Base-by-base conservation (phyloP, 768 basidiomycete species). In the Cubamyces lactineus region DNA sequence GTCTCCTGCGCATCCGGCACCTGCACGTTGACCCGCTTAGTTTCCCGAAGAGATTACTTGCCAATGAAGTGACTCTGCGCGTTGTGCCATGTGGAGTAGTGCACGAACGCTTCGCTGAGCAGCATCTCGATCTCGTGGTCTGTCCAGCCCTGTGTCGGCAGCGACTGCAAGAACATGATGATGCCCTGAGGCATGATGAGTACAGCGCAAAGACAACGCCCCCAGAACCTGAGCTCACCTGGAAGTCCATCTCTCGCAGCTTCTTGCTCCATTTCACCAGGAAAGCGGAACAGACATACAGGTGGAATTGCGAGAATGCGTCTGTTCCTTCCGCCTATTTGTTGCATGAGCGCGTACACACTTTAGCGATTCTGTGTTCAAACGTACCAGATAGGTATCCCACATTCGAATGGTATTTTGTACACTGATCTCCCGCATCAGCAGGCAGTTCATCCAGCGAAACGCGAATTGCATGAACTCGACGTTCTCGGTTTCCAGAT, bases 391-490 rank as follows among this genome's bases (percentile, higher is more conserved):
- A 75, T 99, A 99, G 13, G 97, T 98, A 73, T 99, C 97, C 97
- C 97, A 99, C 96, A 98, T 98, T 57, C 97, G 84, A 52, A 98
- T 92, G 17, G 96, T 98, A 73, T 98, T 96, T 69, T 89, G 86
- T 51, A 99, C 94, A 67, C 91, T 96, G 66, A 99, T 92, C 78
- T 98, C 97, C 59, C 97, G 84, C 96, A 99, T 98, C 61, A 98
- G 81, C 53, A 99, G 77, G 72, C 97, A 98, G 71, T 99, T 98
- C 95, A 99, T 98, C 97, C 97, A 99, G 53, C 97, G 84, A 77
- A 99, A 99, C 41, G 97, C 96, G 69, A 99, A 99, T 73, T 99
- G 97, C 89, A 99, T 97, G 72, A 97, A 99, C 78, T 98, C 96
- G 67, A 99, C 95, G 69, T 91, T 92, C 75, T 99, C 90, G 12